A percentile compares a stretch with the other conserved stretches of the same genome.
Evolutionary conservation across 2,329 filamentous ascomycete genomes (phyloP).

Genomic region (Sphaerulina musiva): DNA sequence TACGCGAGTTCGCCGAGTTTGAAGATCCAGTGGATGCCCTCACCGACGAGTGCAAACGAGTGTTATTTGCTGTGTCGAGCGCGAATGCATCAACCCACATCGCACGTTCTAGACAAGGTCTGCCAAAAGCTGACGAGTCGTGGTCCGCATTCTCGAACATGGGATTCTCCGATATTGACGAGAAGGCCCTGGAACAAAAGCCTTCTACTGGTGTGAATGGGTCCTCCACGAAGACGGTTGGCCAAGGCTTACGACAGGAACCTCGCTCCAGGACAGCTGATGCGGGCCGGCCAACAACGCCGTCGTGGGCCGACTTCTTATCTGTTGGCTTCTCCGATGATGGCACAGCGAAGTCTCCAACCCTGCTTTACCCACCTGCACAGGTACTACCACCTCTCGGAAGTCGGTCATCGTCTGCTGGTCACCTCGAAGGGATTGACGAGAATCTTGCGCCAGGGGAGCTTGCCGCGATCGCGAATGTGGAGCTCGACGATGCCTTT

Average conservation of each 20-base stretch:
- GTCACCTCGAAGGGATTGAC: constrained; percentile 49
- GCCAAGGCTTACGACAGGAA: constrained; percentile 54
- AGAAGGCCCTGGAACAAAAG: constrained; percentile 19
- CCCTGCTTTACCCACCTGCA: constrained; percentile 77
- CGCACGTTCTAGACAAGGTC: constrained; percentile 36
- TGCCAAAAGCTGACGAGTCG: constrained; percentile 63
- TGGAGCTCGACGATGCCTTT: constrained; percentile 90
- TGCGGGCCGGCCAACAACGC: constrained; percentile 78
- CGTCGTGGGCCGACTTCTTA: constrained; percentile 96
- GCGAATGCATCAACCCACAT: constrained; percentile 78
- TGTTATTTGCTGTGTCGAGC: constrained; percentile 79
- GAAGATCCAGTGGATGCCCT: constrained; percentile 82
- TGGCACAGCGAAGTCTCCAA: constrained; percentile 45
- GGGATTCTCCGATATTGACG: constrained; percentile 71
- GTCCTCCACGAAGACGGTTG: constrained; percentile 19
- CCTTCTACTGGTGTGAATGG: constrained; percentile 21
- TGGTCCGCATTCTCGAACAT: constrained; percentile 97
- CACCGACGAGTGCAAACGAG: constrained; percentile 88
- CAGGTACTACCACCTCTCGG: constrained; percentile 78
- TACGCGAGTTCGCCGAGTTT: constrained; percentile 79
- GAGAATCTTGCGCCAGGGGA: constrained; percentile 81
- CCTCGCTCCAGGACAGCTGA: constrained; percentile 62
- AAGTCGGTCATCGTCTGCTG: constrained; percentile 18
- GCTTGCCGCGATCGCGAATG: constrained; percentile 78
- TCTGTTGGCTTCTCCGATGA: constrained; percentile 85